Conservation (phyloP, 1,284 basidiomycete genomes). For the Papiliotrema fonsecae region DNA sequence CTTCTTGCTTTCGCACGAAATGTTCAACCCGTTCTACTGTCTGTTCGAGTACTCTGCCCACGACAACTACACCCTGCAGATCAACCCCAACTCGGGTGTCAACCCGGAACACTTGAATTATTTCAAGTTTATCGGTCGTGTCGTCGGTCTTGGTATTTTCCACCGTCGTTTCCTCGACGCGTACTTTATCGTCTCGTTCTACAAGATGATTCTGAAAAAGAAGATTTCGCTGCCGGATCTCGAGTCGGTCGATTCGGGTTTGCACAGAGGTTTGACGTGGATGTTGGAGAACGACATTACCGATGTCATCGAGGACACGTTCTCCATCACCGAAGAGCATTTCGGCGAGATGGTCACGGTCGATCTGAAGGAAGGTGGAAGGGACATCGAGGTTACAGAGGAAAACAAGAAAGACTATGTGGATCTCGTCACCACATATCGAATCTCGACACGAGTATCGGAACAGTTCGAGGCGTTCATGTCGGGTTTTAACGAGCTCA, state of each 20-base stretch:
- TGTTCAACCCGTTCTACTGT: conserved; percentile 99
- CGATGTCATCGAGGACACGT: conserved; percentile 90
- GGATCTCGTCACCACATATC: conserved; percentile 87
- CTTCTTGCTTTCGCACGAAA: conserved; percentile 98
- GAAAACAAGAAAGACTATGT: conserved; percentile 99
- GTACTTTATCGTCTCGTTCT: conserved; percentile 98
- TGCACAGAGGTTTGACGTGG: conserved; percentile 90
- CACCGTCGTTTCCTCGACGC: conserved; percentile 97
- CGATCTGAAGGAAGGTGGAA: conserved; percentile 84
- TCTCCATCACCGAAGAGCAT: conserved; percentile 88
- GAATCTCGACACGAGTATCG: conserved; percentile 86
- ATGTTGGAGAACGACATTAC: conserved; percentile 98
- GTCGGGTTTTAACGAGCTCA: conserved; percentile 90
- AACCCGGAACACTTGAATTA: conserved; percentile 99
- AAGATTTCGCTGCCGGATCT: conserved; percentile 78
- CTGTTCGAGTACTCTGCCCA: conserved; percentile 98
- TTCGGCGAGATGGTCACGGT: conserved; percentile 95
- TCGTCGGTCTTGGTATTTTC: conserved; percentile 93
- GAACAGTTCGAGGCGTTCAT: conserved; percentile 96
- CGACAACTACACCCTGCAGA: conserved; percentile 98
- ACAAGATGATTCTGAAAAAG: conserved; percentile 97
- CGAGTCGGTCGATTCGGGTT: conserved; percentile 82
- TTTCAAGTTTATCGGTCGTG: conserved; percentile 98
- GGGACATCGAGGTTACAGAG: conserved; percentile 81
- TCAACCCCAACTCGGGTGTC: conserved; percentile 94